These are phyloP conservation scores for Chloris gayana DNA, from an alignment of 176 grass and related monocot genomes.

Conservation along the genomic window DNA sequence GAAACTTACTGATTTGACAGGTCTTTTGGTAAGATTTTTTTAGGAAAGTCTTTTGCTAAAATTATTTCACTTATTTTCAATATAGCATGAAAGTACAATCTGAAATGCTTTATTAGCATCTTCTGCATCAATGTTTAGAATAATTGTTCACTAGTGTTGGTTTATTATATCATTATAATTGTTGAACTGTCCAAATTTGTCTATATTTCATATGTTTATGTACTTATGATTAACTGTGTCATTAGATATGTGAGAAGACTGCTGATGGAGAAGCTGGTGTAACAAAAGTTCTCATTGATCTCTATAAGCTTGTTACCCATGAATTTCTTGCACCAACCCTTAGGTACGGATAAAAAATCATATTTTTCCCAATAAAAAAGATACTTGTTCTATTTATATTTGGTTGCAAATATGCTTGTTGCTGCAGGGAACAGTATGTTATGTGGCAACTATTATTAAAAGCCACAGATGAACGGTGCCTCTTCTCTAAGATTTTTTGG, in stretches of 20 bases:
- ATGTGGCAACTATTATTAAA: constrained; percentile 78
- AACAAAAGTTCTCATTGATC: constrained; percentile 70
- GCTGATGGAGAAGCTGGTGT: constrained; percentile 69
- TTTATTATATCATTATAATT: background rate
- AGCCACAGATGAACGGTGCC: constrained; percentile 67
- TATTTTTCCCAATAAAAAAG: constrained; percentile 9
- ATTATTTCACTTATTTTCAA: constrained; percentile 4
- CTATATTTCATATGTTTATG: background rate
- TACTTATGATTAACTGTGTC: constrained; percentile 1
- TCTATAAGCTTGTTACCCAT: constrained; percentile 86
- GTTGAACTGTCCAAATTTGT: constrained; percentile 21
- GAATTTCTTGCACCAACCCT: constrained; percentile 71
- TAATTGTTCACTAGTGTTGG: background rate
- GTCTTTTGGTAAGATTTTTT: constrained; percentile 70
- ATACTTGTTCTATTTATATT: constrained; percentile 12
- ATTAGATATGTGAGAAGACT: constrained; percentile 78
- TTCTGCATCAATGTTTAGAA: constrained; percentile 11
- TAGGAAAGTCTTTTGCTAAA: no score
- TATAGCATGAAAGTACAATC: background rate
- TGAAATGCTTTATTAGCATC: background rate
- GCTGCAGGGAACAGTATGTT: constrained; percentile 78
- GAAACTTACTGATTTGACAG: constrained; percentile 75
- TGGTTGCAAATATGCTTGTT: constrained; percentile 27
- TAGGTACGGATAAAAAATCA: constrained; percentile 50
- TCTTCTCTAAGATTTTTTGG: constrained; percentile 89